Evolutionary conservation across 805 yeast species (phyloP), one percentile per base, ranked within the genome.

Genomic region (Isabelozyma pseudorhagii): DNA sequence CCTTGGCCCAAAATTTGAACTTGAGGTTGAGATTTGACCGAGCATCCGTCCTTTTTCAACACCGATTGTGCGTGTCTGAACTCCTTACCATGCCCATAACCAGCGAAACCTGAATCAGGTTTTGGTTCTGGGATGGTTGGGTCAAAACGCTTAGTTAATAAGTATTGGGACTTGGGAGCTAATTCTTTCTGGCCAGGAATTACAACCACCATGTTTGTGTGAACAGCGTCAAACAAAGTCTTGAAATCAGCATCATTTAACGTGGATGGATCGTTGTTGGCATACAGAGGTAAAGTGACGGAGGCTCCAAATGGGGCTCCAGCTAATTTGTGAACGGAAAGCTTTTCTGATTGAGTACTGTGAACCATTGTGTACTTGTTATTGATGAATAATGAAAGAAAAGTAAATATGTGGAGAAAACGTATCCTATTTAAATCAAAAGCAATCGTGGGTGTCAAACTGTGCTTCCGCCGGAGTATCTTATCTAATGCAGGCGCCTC

Each of bases 1-100:
- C 96, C 96, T 61, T 90, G 92, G 40, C 97, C 97, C 48, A 90
- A 80, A 62, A 89, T 87, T 71, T 89, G 96, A 17, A 90, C 96
- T 66, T 90, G 96, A 2, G 97, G 96, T 63, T 88, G 91, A 46
- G 75, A 67, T 42, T 93, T 92, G 43, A 89, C 88, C 7, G 91
- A 79, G 50, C 80, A 79, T 42, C 96, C 96, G 62, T 90, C 97
- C 61, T 85, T 87, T 54, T 82, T 82, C 54, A 90, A 78, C 21
- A 90, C 89, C 1, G 92, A 71, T 51, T 74, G 71, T 34, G 67
- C 66, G 58, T 74, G 78, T 55, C 79, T 69, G 55, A 74, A 74
- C 52, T 87, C 86, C 63, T 88, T 86, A 50, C 93, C 92, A 60
- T 90, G 97, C 31, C 97, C 97, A 59, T 90, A 90, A 21, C 80